Base-by-base conservation (phyloP, 768 basidiomycete genomes). In the Lanmaoa rubissima region DNA sequence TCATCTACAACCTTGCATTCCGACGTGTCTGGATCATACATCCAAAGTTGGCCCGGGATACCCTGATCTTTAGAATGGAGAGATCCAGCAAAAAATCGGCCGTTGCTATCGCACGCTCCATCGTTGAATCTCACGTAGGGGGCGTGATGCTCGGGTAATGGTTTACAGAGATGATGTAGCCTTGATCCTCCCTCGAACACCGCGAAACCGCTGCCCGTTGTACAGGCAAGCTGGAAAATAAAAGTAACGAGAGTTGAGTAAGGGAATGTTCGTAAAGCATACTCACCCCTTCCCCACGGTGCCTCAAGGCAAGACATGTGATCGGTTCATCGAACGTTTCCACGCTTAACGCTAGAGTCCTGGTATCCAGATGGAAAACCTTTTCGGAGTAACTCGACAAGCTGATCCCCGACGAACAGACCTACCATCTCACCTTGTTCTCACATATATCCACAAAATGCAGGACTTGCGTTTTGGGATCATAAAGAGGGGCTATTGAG, bases 51-150 rank as follows among this genome's bases (percentile, higher is more conserved):
- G 11, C 86, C 86, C 4, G 82, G 77, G 47, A 86, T 75, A 24
- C 68, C 73, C 48, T 75, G 76, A 48, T 79, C 75, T 61, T 76
- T 71, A 51, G 80, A 82, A 50, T 60, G 79, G 48, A 87, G 66
- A 0, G 86, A 84, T n/a, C 86, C 87, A 24, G 84, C 83, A 61
- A 87, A 81, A 67, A 83, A 87, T 41, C 85, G 79, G 7, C 87
- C 87, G 61, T 77, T 73, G 55, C 73, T 77, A 63, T 87, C 86
- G 65, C 87, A 88, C 3, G 77, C 85, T 36, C 86, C 87, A 62
- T 88, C 87, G 70, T 89, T 87, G 73, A 88, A 86, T 42, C 87
- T 79, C 31, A 78, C 81, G 59, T 79, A 73, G 3, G 73, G 68
- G 12, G 63, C 61, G 38, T 81, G 73, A 24, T 74, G 65, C 11